Evolutionary conservation across 306 rosid species (phyloP), one percentile per base, ranked within the genome.

Genomic region (Castanospermum australe): DNA sequence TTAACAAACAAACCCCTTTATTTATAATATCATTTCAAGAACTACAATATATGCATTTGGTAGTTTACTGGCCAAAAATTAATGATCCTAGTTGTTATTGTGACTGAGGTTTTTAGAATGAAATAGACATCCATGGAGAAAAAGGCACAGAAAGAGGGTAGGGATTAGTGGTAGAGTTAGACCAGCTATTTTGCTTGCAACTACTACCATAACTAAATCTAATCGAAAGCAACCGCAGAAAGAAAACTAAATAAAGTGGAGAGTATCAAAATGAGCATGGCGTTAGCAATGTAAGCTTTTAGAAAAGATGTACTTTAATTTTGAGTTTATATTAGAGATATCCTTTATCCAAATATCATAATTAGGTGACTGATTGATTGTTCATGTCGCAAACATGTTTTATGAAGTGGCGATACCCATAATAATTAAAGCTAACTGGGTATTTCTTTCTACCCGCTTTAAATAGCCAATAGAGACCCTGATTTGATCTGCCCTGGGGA

Each of bases 401-500:
- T 30, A 50, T 20, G 45, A 9, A 1, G 13, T n/a, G 41, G 17
- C 32, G 45, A 6, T 63, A n/a, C 11, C 51, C 33, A 44, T 21
- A 38, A 36, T 24, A 52, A 12, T 38, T 32, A 28, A 30, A 35
- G 15, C n/a, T 20, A n/a, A 52, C 15, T 7, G 33, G 17, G 45
- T 64, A n/a, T n/a, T n/a, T n/a, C 2, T 7, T 36, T 64, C 68
- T 8, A 38, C 18, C 32, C 22, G 1, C 44, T 11, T 35, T 11
- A 4, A 20, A 28, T 20, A 32, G 21, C 17, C 22, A 18, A 5
- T 32, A 54, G 11, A 7, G 56, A 35, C 56, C 20, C 48, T 44
- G 77, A 78, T 57, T 69, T 67, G 77, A 68, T 78, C 21, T 32
- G 55, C 47, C 39, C 4, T 2, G 55, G 75, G 70, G 77, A 20